These are phyloP conservation scores for Apostasia shenzhenica DNA, from an alignment of 106 monocot genomes.

Conservation along the genomic window DNA sequence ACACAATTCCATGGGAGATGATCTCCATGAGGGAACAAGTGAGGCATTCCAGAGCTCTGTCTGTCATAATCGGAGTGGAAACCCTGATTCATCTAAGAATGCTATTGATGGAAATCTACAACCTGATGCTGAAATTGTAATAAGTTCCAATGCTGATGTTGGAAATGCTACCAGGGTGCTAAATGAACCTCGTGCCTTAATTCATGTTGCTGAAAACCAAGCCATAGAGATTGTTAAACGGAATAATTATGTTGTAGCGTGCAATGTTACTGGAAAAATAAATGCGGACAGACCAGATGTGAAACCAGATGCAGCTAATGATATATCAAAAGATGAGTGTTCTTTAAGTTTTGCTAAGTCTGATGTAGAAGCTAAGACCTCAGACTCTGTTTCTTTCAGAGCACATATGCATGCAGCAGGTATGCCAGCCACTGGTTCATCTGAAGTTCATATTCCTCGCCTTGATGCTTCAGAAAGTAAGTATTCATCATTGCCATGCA, in stretches of 20 bases:
- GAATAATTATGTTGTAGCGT: neutral
- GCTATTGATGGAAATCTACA: conserved; percentile 23
- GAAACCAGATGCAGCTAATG: conserved; percentile 4
- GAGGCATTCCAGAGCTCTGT: neutral
- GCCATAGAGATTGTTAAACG: neutral
- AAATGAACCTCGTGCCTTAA: conserved; percentile 4
- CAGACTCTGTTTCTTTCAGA: no score
- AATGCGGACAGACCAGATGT: neutral
- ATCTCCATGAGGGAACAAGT: neutral
- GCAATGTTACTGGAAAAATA: conserved; percentile 12
- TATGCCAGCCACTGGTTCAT: no score
- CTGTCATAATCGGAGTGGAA: conserved; percentile 3
- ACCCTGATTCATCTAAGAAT: conserved; percentile 6
- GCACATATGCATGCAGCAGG: no score
- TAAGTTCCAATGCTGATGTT: conserved; percentile 4
- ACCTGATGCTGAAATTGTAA: neutral
- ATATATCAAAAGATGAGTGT: neutral
- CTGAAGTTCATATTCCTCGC: no score
- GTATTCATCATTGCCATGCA: neutral
- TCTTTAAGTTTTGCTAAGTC: neutral
- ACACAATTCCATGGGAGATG: conserved; percentile 5
- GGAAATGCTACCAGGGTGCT: neutral
- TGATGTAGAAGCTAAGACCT: neutral
- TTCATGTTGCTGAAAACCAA: conserved; percentile 4
- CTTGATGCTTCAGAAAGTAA: no score